Evolutionary conservation across 257 asterid species (phyloP), one percentile per base, ranked within the genome.

Genomic region (Lithospermum erythrorhizon): DNA sequence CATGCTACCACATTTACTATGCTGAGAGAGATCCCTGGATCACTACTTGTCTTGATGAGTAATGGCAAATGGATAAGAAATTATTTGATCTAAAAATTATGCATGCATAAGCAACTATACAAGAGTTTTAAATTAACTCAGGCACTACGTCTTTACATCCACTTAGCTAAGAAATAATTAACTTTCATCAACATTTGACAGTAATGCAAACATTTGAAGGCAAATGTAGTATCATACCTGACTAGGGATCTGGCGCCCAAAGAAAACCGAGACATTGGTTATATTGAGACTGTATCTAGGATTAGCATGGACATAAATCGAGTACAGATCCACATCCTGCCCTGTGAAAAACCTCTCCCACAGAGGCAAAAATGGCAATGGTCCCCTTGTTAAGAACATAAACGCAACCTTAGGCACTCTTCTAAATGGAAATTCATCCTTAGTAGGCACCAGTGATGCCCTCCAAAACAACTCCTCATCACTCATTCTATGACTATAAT

Each of bases 391-490:
- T 82, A 93, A 65, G 82, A 86, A 93, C 97, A 93, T 74, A 68
- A 89, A 93, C 0, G 99, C 97, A 68, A 93, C 95, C 70, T 76
- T 83, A 11, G 94, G 94, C 62, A 84, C 85, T 67, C 89, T 81
- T 73, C 58, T 74, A 72, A 80, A 86, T 21, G 99, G 99, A 48
- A 70, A 93, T 66, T 82, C 95, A 51, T 72, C 75, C 75, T 82
- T 86, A 37, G 77, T 70, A 30, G 99, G 96, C 63, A 89, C 95
- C 68, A 93, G 55, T 16, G 99, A 82, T 24, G 97, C 96, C 79
- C 99, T 84, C 99, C 99, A 93, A 57, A 89, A 78, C 79, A 93
- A 65, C 78, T 93, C 96, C 6, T 75, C 86, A 69, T 93, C 99
- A 5, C 75, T 73, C 96, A 93, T 78, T 18, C 71, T 69, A 56